These are phyloP conservation scores for Durusdinium trenchii DNA, from an alignment of 73 alveolate genomes.

Conservation along the genomic window DNA sequence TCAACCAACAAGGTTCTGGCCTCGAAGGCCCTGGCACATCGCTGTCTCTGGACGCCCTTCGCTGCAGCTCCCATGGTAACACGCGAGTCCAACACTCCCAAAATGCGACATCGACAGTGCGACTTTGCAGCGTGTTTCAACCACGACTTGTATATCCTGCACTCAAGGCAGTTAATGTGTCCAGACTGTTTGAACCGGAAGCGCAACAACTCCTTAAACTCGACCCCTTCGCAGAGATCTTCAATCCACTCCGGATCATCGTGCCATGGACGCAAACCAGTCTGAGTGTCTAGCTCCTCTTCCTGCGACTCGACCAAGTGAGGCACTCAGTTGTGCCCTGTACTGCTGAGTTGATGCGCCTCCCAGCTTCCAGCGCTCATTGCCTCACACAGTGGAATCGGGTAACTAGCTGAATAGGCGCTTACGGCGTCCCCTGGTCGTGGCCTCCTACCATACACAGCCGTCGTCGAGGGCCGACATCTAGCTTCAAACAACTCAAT, in stretches of 20 bases:
- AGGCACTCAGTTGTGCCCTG: neutral
- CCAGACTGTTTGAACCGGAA: neutral
- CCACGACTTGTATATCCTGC: constrained; percentile 46
- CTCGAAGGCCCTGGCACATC: neutral
- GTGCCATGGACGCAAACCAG: neutral
- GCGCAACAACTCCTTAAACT: neutral
- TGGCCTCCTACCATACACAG: no score
- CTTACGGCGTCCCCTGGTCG: no score
- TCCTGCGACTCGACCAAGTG: neutral
- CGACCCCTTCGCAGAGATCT: neutral
- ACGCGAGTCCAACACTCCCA: constrained; percentile 16
- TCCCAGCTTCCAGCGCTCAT: neutral
- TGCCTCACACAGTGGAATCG: neutral
- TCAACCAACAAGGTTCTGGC: neutral
- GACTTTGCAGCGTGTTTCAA: neutral
- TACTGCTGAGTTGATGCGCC: neutral
- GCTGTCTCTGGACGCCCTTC: neutral
- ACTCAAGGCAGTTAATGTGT: neutral
- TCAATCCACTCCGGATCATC: constrained; percentile 44
- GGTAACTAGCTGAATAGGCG: neutral
- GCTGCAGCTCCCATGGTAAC: constrained; percentile 34
- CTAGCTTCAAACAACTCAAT: no score
- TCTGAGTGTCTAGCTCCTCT: neutral
- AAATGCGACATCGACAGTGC: neutral
- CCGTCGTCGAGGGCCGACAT: no score